Conservation (phyloP, 2,329 filamentous ascomycete genomes). For the Lachnellula hyalina region DNA sequence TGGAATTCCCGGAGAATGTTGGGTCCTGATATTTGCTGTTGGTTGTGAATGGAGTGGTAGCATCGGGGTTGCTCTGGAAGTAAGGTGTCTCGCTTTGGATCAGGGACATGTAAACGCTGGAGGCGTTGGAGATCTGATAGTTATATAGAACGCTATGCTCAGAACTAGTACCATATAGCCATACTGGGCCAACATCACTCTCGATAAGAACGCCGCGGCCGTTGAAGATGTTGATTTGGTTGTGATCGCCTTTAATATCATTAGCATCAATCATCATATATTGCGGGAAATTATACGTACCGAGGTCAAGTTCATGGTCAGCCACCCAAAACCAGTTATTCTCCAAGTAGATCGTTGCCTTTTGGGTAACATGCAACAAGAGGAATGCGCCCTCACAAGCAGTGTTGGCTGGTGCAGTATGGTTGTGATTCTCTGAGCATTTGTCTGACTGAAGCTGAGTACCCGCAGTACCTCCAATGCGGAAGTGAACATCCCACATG, state of each 20-base stretch:
- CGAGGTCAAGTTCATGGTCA: slow-evolving; percentile 80
- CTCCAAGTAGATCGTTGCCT: slow-evolving; percentile 71
- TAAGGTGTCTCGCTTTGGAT: slow-evolving; percentile 90
- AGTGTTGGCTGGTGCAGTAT: slow-evolving; percentile 54
- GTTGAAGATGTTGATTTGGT: slow-evolving; percentile 83
- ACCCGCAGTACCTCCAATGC: slow-evolving; percentile 81
- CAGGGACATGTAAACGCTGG: slow-evolving; percentile 73
- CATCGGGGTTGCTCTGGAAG: slow-evolving; percentile 77
- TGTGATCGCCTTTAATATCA: slow-evolving; percentile 44
- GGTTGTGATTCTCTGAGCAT: slow-evolving; percentile 70
- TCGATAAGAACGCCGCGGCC: slow-evolving; percentile 69
- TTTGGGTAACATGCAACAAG: slow-evolving; percentile 58
- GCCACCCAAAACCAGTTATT: slow-evolving; percentile 89
- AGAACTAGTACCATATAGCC: slow-evolving; percentile 73
- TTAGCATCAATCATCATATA: background rate
- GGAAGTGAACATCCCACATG: slow-evolving; percentile 95
- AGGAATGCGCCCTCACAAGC: slow-evolving; percentile 71
- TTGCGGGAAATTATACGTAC: slow-evolving; percentile 7
- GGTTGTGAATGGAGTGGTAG: slow-evolving; percentile 57
- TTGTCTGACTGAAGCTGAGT: slow-evolving; percentile 70
- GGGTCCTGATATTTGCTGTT: slow-evolving; percentile 60
- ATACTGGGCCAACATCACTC: slow-evolving; percentile 65
- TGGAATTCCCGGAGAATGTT: slow-evolving; percentile 49
- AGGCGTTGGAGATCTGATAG: slow-evolving; percentile 75
- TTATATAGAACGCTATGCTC: slow-evolving; percentile 69